These are phyloP conservation scores for Dendrocalamus latiflorus DNA, from an alignment of 202 grass and related monocot species.

Conservation along the genomic window DNA sequence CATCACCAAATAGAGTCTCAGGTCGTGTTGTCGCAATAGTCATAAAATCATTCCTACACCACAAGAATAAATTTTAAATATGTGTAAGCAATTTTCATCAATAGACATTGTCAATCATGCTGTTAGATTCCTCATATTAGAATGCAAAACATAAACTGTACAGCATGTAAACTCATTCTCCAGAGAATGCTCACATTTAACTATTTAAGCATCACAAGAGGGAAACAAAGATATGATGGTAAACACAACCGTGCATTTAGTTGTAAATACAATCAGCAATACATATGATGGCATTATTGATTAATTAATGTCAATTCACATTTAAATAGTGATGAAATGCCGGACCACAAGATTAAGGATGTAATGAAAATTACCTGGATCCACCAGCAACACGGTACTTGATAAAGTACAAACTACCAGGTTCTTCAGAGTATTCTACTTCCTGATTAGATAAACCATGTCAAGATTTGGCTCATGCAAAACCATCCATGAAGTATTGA, in stretches of 20 bases:
- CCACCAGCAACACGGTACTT: too few species aligned
- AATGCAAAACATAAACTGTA: conserved; percentile 5
- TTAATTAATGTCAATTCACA: too few species aligned
- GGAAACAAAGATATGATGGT: not conserved
- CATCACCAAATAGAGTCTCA: conserved; percentile 98
- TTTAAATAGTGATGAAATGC: too few species aligned
- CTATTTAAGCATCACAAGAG: not conserved
- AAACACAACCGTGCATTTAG: not conserved
- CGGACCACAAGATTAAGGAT: too few species aligned
- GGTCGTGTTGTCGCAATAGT: conserved; percentile 94
- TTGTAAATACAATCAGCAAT: not conserved
- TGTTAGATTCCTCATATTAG: not conserved
- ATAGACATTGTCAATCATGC: not conserved
- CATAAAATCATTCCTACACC: conserved; percentile 80
- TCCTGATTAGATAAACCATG: too few species aligned
- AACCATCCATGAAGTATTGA: too few species aligned
- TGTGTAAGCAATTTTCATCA: conserved; percentile 4
- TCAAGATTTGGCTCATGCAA: too few species aligned
- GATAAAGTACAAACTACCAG: too few species aligned
- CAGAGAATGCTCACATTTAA: not conserved
- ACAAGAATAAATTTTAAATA: conserved; percentile 22
- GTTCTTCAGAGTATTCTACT: too few species aligned
- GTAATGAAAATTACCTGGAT: too few species aligned
- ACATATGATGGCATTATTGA: not conserved
- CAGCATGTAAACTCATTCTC: not conserved